Evolutionary conservation across 805 yeast genomes (phyloP).

Genomic region (Millerozyma miso): DNA sequence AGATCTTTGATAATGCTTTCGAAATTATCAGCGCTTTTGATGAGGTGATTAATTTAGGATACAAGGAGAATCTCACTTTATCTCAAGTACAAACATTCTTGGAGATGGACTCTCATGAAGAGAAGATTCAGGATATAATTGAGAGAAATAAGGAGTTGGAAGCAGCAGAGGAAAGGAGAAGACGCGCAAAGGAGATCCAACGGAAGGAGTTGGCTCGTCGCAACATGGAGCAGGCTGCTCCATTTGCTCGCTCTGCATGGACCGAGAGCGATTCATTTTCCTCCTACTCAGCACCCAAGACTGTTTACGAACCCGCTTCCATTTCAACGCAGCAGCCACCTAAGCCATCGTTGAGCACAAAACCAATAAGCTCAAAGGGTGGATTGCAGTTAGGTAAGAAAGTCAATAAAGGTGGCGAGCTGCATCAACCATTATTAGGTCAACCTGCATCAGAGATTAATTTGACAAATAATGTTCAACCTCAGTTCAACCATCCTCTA

Average conservation of each 20-base stretch:
- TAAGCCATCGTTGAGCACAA: conserved; percentile 9
- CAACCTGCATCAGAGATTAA: conserved; percentile 13
- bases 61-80: conserved; percentile 78
- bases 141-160: conserved; percentile 95
- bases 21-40: conserved; percentile 90
- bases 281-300: conserved; percentile 14
- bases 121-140: conserved; percentile 95
- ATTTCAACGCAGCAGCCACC: conserved; percentile 12
- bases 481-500: conserved; percentile 12
- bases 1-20: conserved; percentile 78
- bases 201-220: conserved; percentile 67
- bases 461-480: conserved; percentile 16
- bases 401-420: conserved; percentile 27
- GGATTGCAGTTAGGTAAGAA: conserved; percentile 77
- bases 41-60: conserved; percentile 86
- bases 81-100: conserved; percentile 83
- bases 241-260: conserved; percentile 21
- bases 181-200: conserved; percentile 88
- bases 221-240: conserved; percentile 47
- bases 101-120: conserved; percentile 98
- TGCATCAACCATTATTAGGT: conserved; percentile 26
- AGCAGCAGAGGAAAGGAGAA: conserved; percentile 95
- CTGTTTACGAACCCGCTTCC: conserved; percentile 26
- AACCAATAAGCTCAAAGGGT: conserved; percentile 37
- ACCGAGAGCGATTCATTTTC: conserved; percentile 12